A percentile compares a stretch with the other conserved stretches of the same genome.
Conservation (phyloP, 106 monocot species). For the Ottelia alismoides region DNA sequence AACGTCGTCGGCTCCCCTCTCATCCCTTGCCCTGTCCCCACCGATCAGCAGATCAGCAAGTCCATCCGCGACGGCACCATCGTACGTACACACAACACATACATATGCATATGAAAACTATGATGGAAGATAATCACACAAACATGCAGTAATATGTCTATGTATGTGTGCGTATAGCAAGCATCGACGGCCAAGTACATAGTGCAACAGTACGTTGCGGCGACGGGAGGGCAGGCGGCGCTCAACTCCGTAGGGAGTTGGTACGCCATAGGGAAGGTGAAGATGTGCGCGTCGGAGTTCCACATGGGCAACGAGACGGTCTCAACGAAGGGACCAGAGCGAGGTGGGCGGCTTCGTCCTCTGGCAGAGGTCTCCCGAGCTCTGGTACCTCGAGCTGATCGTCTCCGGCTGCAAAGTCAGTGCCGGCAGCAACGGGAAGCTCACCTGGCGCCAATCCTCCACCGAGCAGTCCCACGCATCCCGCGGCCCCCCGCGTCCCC, state of each 20-base stretch:
- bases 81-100: conserved; percentile 32
- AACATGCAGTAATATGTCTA: neutral
- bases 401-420: conserved; percentile 57
- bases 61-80: conserved; percentile 78
- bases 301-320: conserved; percentile 40
- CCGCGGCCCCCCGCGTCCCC: conserved; percentile 42
- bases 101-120: too few species aligned
- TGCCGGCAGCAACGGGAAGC: conserved; percentile 54
- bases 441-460: conserved; percentile 49
- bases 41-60: conserved; percentile 43
- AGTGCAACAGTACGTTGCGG: conserved; percentile 69
- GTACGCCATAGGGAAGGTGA: conserved; percentile 71
- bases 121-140: too few species aligned
- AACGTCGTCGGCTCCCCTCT: conserved; percentile 80
- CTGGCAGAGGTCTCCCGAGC: conserved; percentile 52
- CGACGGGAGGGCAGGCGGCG: conserved; percentile 66
- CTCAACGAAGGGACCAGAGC: conserved; percentile 14
- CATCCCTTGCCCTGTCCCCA: conserved; percentile 48
- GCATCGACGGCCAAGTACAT: conserved; percentile 80
- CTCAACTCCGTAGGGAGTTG: conserved; percentile 47
- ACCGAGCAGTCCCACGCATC: conserved; percentile 45
- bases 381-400: conserved; percentile 69
- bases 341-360: conserved; percentile 68
- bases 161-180: conserved; percentile 26
- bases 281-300: conserved; percentile 62